Base-by-base conservation (phyloP, 495 filamentous ascomycete species). In the Penicillium macrosclerotiorum region DNA sequence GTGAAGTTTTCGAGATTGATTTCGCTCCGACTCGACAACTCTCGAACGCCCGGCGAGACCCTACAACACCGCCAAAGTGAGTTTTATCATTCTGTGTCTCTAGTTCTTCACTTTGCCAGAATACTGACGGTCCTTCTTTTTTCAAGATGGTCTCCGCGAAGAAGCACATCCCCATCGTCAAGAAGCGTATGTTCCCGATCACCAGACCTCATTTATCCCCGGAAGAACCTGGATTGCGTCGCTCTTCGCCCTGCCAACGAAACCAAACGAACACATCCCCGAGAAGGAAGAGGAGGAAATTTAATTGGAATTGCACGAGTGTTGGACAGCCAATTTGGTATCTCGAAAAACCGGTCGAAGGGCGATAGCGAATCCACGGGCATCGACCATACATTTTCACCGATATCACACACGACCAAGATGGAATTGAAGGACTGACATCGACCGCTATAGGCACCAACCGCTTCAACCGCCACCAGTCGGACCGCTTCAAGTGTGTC, bases 141-240 rank as follows among this genome's bases (percentile, higher is more conserved):
- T 45, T 47, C 30, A 46, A 97, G 90, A 97, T 98, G 93, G 89
- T 88, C 78, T 79, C 90, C 80, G 89, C 92, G 72, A 96, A 94
- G 87, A 92, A 93, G 79, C 92, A 96, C 77, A 81, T 98, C 68
- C 88, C 90, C 65, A 97, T 98, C 80, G 86, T 98, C 60, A 98
- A 98, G 86, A 98, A 98, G 88, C 88, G 88, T 92, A 90, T 71
- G 87, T 87, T 60, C 49, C 55, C 52, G 54, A 55, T 55, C 37
- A 25, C 37, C 42, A 48, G 45, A 55, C 45, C 45, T 41, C 16
- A 14, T 14, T n/a, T 26, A 3, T 30, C 41, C 39, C 54, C 24
- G 31, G 36, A 40, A n/a, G 29, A 24, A 34, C 46, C 49, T 59
- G 51, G 57, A 59, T 61, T 42, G 27, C 42, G 47, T 56, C 57